Percentiles rank a stretch among this genome's conserved stretches.
Conservation (phyloP, 768 basidiomycete species). For the Agaricus subrufescens region DNA sequence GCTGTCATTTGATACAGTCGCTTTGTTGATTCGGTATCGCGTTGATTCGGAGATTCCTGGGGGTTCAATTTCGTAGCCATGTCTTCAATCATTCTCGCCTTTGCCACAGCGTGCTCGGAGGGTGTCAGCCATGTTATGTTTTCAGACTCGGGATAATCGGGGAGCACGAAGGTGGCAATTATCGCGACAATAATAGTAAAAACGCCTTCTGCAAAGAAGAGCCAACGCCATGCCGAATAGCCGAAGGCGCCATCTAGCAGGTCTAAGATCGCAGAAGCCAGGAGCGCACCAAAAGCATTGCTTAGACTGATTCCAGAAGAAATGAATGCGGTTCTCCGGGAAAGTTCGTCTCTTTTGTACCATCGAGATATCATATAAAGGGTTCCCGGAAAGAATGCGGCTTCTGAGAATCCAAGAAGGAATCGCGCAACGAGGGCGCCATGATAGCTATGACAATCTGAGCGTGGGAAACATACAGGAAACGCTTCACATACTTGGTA, state of each 20-base stretch:
- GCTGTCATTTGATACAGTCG: neutral
- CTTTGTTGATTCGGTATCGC: conserved; percentile 9
- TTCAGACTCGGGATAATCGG: conserved; percentile 61
- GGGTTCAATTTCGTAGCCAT: neutral
- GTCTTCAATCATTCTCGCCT: conserved; percentile 61
- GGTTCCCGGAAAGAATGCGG: conserved; percentile 68
- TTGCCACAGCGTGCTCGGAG: conserved; percentile 52
- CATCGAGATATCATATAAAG: conserved; percentile 61
- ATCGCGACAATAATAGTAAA: conserved; percentile 49
- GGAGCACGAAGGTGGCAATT: conserved; percentile 57
- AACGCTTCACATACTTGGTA: conserved; percentile 23
- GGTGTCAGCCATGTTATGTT: conserved; percentile 50
- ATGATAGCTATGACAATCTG: conserved; percentile 39
- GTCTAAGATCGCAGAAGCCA: conserved; percentile 74
- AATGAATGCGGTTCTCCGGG: conserved; percentile 61
- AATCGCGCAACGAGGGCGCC: conserved; percentile 66
- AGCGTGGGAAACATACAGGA: neutral
- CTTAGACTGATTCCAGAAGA: conserved; percentile 71
- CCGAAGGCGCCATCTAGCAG: conserved; percentile 68
- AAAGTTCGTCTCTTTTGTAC: conserved; percentile 73
- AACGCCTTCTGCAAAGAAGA: conserved; percentile 65
- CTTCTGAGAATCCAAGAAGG: conserved; percentile 69
- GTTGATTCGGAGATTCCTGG: neutral
- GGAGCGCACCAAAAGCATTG: conserved; percentile 78
- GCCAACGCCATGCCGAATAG: conserved; percentile 72